phyloP scores from a whole-genome alignment of 2,329 filamentous ascomycete genomes.

The Aspergillus sp. region DNA sequence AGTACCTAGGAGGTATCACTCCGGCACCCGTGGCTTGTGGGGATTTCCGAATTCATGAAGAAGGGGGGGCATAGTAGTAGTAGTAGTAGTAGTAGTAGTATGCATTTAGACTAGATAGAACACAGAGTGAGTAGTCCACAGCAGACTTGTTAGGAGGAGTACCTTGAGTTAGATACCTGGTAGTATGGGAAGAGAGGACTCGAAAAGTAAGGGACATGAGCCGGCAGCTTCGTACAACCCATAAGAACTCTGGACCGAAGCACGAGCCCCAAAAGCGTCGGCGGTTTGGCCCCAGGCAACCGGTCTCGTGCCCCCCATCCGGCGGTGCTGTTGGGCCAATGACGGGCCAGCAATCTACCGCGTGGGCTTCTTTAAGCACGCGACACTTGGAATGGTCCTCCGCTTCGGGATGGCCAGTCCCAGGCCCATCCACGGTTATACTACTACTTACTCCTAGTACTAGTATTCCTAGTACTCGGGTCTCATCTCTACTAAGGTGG shows the following conservation, averaged over 20 bases:
- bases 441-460: slow-evolving; percentile 5
- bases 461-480: no score
- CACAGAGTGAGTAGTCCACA: background rate
- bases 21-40: background rate
- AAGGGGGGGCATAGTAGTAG: background rate
- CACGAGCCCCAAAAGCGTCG: slow-evolving; percentile 27
- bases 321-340: slow-evolving; percentile 28
- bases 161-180: no score
- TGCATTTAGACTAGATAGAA: no score
- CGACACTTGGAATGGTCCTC: slow-evolving; percentile 30
- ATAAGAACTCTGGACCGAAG: slow-evolving; percentile 18
- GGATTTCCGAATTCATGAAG: background rate
- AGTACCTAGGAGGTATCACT: background rate
- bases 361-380: slow-evolving; percentile 40
- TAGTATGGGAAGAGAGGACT: background rate
- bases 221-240: slow-evolving; percentile 8
- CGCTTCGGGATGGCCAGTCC: background rate
- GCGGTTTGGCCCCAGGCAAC: slow-evolving; percentile 22
- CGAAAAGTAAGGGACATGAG: slow-evolving; percentile 15
- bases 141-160: background rate
- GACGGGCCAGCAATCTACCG: slow-evolving; percentile 22
- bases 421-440: background rate
- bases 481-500: background rate
- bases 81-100: no score
- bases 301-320: slow-evolving; percentile 31